These are phyloP conservation scores for Anisodus tanguticus DNA, from an alignment of 257 asterid genomes.

Conservation along the genomic window DNA sequence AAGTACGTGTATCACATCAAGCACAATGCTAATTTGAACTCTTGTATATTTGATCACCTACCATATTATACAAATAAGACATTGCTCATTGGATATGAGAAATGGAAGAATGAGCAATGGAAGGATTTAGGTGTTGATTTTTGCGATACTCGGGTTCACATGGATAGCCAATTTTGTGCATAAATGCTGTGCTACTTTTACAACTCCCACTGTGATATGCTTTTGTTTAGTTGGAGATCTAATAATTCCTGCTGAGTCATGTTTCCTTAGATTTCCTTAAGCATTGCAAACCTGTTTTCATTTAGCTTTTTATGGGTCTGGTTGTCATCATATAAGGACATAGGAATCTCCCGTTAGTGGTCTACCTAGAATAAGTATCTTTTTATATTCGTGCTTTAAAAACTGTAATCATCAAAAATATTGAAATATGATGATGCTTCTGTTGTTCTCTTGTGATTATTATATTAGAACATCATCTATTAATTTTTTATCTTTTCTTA, in stretches of 20 bases:
- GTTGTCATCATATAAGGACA: background rate
- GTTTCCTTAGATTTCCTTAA: background rate
- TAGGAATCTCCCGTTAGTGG: background rate
- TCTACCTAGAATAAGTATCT: background rate
- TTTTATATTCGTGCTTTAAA: background rate
- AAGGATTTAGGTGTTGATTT: constrained; percentile 7
- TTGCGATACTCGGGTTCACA: background rate
- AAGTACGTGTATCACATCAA: background rate
- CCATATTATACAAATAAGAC: background rate
- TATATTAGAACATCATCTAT: background rate
- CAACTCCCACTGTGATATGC: background rate
- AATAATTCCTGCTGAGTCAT: constrained; percentile 9
- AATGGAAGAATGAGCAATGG: background rate
- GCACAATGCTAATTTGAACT: constrained; percentile 11
- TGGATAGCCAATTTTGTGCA: constrained; percentile 20
- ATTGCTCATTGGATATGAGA: constrained; percentile 11
- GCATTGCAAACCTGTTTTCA: background rate
- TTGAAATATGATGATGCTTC: background rate
- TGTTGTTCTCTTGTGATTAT: background rate
- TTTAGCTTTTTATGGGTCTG: background rate
- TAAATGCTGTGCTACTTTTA: background rate
- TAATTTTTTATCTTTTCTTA: constrained; percentile 42
- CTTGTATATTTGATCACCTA: background rate
- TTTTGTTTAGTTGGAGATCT: constrained; percentile 12
- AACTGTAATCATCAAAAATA: background rate